These are phyloP conservation scores for Parietichytrium sp. DNA, from an alignment of 108 stramenopile species.

Conservation along the genomic window DNA sequence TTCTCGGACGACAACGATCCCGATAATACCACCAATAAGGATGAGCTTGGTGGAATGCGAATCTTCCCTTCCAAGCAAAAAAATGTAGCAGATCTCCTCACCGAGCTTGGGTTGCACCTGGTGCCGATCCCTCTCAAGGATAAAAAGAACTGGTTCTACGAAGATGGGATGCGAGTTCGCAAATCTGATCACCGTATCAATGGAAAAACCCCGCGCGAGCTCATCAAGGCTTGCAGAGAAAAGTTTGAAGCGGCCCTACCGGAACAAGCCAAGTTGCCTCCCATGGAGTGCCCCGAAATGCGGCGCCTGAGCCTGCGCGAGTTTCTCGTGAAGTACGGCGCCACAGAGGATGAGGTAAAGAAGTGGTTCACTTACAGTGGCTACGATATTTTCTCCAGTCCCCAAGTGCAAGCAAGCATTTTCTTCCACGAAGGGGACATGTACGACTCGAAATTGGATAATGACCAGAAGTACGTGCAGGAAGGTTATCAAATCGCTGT, in stretches of 20 bases:
- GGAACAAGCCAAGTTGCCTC: background rate
- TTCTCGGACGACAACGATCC: constrained; percentile 10
- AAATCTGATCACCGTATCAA: background rate
- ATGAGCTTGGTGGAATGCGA: constrained; percentile 33
- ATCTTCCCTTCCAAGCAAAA: constrained; percentile 12
- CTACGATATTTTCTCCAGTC: constrained; percentile 27
- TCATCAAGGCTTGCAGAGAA: background rate
- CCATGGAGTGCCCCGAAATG: background rate
- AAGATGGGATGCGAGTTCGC: background rate
- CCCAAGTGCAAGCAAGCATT: background rate
- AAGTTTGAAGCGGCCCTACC: background rate
- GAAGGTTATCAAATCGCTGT: background rate
- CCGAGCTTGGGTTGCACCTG: background rate
- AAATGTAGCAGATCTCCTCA: background rate
- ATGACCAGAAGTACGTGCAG: constrained; percentile 17
- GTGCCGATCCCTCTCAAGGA: background rate
- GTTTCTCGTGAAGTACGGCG: constrained; percentile 34
- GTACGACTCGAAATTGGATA: constrained; percentile 16
- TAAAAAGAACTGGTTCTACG: background rate
- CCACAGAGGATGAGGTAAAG: background rate
- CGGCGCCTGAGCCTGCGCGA: background rate
- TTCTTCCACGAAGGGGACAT: background rate
- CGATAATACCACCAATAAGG: background rate
- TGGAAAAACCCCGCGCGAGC: background rate
- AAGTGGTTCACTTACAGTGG: constrained; percentile 4